Percentiles rank a stretch among this genome's conserved stretches.
Evolutionary conservation across 106 monocot genomes (phyloP).

Genomic region (Cymbidium sinense): DNA sequence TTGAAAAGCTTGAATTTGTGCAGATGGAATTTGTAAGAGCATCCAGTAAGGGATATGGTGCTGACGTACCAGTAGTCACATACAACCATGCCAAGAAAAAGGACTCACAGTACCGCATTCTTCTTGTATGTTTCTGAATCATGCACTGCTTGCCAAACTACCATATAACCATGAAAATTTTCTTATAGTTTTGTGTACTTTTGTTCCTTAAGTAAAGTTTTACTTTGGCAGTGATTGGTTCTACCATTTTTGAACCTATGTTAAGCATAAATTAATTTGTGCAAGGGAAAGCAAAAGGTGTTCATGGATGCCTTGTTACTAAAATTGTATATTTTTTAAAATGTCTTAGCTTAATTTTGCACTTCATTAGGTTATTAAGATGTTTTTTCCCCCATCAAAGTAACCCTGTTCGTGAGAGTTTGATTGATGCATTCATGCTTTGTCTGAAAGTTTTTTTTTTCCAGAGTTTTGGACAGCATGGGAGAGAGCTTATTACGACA

Average conservation of each 20-base stretch:
- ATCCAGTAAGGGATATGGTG: conserved; percentile 57
- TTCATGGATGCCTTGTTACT: not conserved
- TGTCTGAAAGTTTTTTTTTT: conserved; percentile 25
- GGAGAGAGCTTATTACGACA: conserved; percentile 94
- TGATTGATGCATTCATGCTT: not conserved
- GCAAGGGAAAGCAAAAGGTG: not conserved
- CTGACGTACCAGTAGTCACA: conserved; percentile 69
- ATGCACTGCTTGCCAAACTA: not conserved
- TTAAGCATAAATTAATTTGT: not conserved
- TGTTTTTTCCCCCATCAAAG: not conserved
- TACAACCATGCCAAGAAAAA: conserved; percentile 35
- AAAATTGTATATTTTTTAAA: not conserved
- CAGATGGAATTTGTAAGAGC: conserved; percentile 74
- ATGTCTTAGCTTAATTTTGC: not conserved
- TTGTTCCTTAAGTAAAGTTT: not conserved
- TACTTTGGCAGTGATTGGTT: not conserved
- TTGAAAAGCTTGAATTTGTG: not conserved
- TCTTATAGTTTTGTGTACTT: not conserved
- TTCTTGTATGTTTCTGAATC: conserved; percentile 62
- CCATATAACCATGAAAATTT: conserved; percentile 1
- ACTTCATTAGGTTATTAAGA: not conserved
- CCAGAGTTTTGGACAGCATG: conserved; percentile 99
- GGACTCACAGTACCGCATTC: conserved; percentile 47
- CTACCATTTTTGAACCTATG: not conserved
- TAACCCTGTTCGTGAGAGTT: not conserved